Base-by-base conservation (phyloP, 75 land plant species). In the Selaginella tamariscina region DNA sequence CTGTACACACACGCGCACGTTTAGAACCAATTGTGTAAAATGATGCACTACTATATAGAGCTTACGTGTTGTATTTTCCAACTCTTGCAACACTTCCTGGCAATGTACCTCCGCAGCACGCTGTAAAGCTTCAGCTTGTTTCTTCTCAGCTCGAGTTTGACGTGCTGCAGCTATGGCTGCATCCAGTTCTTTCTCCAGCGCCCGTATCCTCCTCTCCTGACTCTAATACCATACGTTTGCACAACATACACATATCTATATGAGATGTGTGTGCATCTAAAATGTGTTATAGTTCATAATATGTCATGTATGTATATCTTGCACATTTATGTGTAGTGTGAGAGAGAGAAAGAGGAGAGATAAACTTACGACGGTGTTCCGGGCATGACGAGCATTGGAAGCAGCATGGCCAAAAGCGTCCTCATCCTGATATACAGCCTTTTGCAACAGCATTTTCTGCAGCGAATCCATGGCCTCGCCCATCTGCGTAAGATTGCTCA, bases 21-120 rank as follows among this genome's bases (percentile, higher is more conserved):
- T n/a, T n/a, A n/a, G 15, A 39, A 56, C 60, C 24, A 54, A 54
- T 5, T 27, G 28, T 39, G 5, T 5, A 5, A 39, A 39, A 39
- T 15, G 11, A 39, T 1, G 54, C 0, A 0, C n/a, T 44, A 31
- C 24, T 24, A 27, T 68, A 31, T 24, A 32, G 49, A 33, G 62
- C 88, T 62, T 84, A 93, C 98, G 79, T 49, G 95, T 80, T 13
- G 98, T 93, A 82, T 93, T 87, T 71, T 93, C 98, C 24, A 93
- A 86, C 72, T 93, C 98, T 59, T 62, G 84, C 8, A 84, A 77
- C 24, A 89, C 71, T 33, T 93, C 96, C 62, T 79, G 91, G 0
- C 83, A 80, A 56, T 73, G 86, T 39, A 86, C 70, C 70, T 93
- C 98, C 72, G 98, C 90, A 54, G 83, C 84, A 32, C 76, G 82